Percentiles rank a stretch among this genome's conserved stretches.
Evolutionary conservation across 2,329 filamentous ascomycete genomes (phyloP).

Genomic region (Cladophialophora chaetospira): DNA sequence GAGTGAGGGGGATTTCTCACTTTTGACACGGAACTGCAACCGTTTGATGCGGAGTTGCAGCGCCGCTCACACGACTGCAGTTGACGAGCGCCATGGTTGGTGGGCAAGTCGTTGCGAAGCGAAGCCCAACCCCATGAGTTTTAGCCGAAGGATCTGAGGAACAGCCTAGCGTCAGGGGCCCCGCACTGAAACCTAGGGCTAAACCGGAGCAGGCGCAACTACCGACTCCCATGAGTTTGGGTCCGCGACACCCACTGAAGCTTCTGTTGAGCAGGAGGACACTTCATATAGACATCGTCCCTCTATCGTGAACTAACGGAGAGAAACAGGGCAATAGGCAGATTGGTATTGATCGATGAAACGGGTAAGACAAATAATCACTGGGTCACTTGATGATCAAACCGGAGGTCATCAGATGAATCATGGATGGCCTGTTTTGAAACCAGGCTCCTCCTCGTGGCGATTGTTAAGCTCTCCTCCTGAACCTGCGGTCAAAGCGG

Average conservation of each 20-base stretch:
- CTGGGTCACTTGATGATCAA: slow-evolving; percentile 1
- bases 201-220: not conserved
- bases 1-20: slow-evolving; percentile 8
- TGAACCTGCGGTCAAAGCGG: too few relatives aligned
- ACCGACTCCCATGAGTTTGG: not conserved
- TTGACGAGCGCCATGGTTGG: slow-evolving; percentile 6
- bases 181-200: not conserved
- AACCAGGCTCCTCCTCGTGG: not conserved
- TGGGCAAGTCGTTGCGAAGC: not conserved
- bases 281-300: too few relatives aligned
- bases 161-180: slow-evolving; percentile 1
- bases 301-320: too few relatives aligned
- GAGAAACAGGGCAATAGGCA: too few relatives aligned
- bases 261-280: not conserved
- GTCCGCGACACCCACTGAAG: too few relatives aligned
- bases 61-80: not conserved
- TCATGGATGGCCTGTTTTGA: not conserved
- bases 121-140: slow-evolving; percentile 7
- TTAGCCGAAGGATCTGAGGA: slow-evolving; percentile 3
- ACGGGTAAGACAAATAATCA: not conserved
- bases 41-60: not conserved
- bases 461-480: too few relatives aligned
- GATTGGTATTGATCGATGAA: not conserved
- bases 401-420: not conserved
- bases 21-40: slow-evolving; percentile 12